phyloP scores from a whole-genome alignment of 1,284 basidiomycete genomes.

The Hemileia vastatrix region DNA sequence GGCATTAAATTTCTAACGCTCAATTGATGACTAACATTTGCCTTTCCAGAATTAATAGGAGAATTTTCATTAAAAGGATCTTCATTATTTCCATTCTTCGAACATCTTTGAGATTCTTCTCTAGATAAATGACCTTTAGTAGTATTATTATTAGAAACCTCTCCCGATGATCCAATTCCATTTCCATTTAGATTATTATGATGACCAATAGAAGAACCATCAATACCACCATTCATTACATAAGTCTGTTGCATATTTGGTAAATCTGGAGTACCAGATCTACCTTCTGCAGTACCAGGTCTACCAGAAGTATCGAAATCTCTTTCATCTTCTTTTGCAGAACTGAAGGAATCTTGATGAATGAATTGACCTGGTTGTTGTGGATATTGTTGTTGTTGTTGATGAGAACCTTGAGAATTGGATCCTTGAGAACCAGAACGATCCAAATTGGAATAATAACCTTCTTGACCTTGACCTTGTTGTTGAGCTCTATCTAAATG shows the following conservation, averaged over 20 bases:
- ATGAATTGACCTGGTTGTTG: neutral
- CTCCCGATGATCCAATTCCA: too few relatives aligned
- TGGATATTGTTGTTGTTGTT: too few relatives aligned
- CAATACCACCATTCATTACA: slow-evolving; percentile 20
- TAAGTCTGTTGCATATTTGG: slow-evolving; percentile 37
- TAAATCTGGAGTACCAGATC: slow-evolving; percentile 34
- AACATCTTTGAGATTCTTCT: too few relatives aligned
- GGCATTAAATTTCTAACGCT: too few relatives aligned
- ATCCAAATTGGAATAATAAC: slow-evolving; percentile 10
- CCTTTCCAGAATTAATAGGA: too few relatives aligned
- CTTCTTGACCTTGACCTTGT: slow-evolving; percentile 8
- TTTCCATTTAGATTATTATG: neutral
- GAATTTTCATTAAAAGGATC: too few relatives aligned
- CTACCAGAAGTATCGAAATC: slow-evolving; percentile 28
- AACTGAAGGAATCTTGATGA: neutral
- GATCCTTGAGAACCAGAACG: slow-evolving; percentile 22
- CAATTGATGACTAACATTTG: too few relatives aligned
- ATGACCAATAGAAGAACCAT: neutral
- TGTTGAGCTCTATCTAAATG: slow-evolving; percentile 33
- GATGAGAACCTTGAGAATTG: slow-evolving; percentile 7
- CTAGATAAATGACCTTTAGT: too few relatives aligned
- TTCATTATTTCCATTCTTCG: too few relatives aligned
- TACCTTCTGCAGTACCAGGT: slow-evolving; percentile 28
- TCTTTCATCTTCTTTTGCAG: neutral
- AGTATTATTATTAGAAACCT: too few relatives aligned